Base-by-base conservation (phyloP, 345 rosid species). In the Euphorbia pulcherrima region DNA sequence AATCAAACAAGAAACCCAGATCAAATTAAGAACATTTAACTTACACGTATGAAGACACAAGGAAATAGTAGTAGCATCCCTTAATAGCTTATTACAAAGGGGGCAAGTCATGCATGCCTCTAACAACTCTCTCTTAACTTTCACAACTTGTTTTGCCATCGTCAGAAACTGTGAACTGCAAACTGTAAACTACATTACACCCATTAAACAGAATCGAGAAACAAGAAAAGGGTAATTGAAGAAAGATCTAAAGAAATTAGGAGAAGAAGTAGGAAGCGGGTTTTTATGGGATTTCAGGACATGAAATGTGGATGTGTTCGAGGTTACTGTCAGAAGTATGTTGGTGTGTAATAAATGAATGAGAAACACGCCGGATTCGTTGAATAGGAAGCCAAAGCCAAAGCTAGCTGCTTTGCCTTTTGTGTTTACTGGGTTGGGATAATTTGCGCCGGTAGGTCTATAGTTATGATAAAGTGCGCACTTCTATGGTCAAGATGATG, bases 41-140 rank as follows among this genome's bases (percentile, higher is more conserved):
- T 83, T 62, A 88, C 95, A 88, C 67, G 95, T 85, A 74, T 88
- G 95, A 69, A 88, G 95, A 69, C 95, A 88, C 74, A 83, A 73
- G 46, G 91, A 85, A 48, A 88, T 86, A 18, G 95, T 86, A 10
- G 95, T 88, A 62, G 95, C 88, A 69, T 88, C 91, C 50, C 72
- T 78, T 39, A 88, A 64, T 47, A 88, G 84, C 71, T 78, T 84
- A 37, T 79, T 68, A 69, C 94, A 88, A 60, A 88, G 86, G 67
- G 86, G 90, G 66, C 95, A 88, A 69, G 86, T 82, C 89, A 88
- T 86, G 95, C 91, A 88, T 80, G 86, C 81, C 74, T 71, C 76
- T 29, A 88, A 14, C 40, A 69, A 72, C 64, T 77, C 85, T 51
- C 89, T 84, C 84, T 64, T 78, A 54, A 84, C 84, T 73, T 64